phyloP scores from a whole-genome alignment of 75 land plant species.

The Pseudotsuga menziesii region DNA sequence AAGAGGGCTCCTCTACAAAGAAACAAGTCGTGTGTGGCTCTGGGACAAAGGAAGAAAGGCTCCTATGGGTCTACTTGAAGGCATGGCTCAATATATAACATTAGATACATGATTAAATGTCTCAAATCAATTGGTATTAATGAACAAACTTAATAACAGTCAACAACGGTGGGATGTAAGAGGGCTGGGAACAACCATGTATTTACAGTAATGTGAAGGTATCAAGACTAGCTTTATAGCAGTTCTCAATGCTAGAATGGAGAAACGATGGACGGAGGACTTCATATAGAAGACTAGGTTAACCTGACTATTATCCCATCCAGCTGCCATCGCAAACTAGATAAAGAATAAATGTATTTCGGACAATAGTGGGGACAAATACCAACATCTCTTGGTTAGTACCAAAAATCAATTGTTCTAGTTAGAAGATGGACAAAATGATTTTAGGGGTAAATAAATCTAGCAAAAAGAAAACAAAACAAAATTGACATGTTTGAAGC shows the following conservation, averaged over 20 bases:
- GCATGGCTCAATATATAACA: neutral
- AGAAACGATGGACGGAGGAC: neutral
- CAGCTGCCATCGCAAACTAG: too few relatives aligned
- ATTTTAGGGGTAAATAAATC: too few relatives aligned
- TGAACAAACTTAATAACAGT: neutral
- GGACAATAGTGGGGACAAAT: too few relatives aligned
- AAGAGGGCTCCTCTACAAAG: neutral
- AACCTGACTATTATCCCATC: too few relatives aligned
- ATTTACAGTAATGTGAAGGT: neutral
- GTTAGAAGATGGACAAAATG: too few relatives aligned
- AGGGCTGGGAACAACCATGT: neutral
- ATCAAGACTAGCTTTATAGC: neutral
- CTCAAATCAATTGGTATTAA: neutral
- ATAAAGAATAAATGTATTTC: too few relatives aligned
- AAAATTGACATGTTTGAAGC: too few relatives aligned
- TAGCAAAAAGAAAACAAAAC: too few relatives aligned
- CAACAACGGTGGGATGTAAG: too few relatives aligned
- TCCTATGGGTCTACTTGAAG: neutral
- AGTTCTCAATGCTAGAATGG: neutral
- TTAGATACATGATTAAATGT: neutral
- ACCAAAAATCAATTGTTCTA: too few relatives aligned
- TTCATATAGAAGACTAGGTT: neutral
- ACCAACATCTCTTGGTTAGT: too few relatives aligned
- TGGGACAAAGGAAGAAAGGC: neutral
- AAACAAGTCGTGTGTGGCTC: neutral